Base-by-base conservation (phyloP, 495 filamentous ascomycete species). In the Penicillium steckii region DNA sequence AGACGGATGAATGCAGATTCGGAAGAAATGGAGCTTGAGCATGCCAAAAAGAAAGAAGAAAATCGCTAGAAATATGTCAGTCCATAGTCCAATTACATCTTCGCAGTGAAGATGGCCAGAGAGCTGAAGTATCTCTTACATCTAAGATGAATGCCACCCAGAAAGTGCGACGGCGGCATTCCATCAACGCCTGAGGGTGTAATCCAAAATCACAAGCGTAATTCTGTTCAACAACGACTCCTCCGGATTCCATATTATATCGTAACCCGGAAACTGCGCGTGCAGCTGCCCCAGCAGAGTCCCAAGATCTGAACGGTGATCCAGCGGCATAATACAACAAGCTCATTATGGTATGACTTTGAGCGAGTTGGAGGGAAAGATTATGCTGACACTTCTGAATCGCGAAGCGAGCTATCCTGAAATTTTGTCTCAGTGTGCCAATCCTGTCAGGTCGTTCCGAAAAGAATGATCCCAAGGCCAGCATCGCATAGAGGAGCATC, bases 401-500 rank as follows among this genome's bases (percentile, higher is more conserved):
- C 0, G 81, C 82, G 63, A 83, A 83, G 30, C 77, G 77, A 12
- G 85, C 80, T 17, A 85, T 80, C 8, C 74, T 71, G 9, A 79
- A 75, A 55, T 81, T 85, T 23, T 73, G 71, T 52, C 66, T 73
- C 19, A 81, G 68, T 3, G 76, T 65, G 18, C 62, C 56, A 27
- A 74, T 68, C 46, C 70, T 66, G 43, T 78, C 76, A n/a, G 73
- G 52, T n/a, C 78, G 74, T 12, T 74, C 64, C 0, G 84, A 83
- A 54, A 87, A 85, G 1, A 80, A 61, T 12, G 82, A 75, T 7
- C 78, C 82, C 53, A 83, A 52, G 2, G 81, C 74, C 58, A 89
- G 79, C 59, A 85, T 78, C 10, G 79, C 79, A 70, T 87, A 89
- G 41, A 85, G 75, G 42, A 86, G 74, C 83, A 89, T 90, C 58